Base-by-base conservation (phyloP, 108 stramenopile genomes). In the Fragilariopsis cylindrus region DNA sequence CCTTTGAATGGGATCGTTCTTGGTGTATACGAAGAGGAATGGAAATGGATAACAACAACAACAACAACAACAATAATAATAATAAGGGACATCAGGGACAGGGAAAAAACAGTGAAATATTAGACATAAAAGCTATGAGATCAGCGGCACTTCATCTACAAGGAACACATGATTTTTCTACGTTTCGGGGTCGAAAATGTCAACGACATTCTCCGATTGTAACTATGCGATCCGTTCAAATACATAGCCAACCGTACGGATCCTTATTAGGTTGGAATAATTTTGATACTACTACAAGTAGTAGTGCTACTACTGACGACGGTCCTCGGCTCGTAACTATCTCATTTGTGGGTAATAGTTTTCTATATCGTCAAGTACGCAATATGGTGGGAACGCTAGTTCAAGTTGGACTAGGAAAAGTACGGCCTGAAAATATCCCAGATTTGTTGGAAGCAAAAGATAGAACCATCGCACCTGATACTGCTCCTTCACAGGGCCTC, bases 401-500 rank as follows among this genome's bases (percentile, higher is more conserved):
- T 43, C 81, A 86, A 11, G 93, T 94, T 13, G 93, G 91, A 6
- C 43, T 42, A 15, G 87, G 88, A 7, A 78, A 71, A 55, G 12
- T 94, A 43, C 41, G 30, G 12, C 85, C 86, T 43, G 65, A 67
- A 5, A 79, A 86, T 62, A 81, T 89, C 3, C 72, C 72, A 65
- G 76, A 80, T 2, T 76, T 94, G 58, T 72, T 94, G 21, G 50
- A 52, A 15, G 43, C 42, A 44, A 45, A 45, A 63, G 43, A 9
- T 7, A 8, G 0, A 12, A n/a, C 43, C 30, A 13, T 13, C 9
- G 13, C 50, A 13, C 50, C 48, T 13, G 5, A 68, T n/a, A 92
- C 89, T 83, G 93, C 93, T 75, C 93, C 93, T 47, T 75, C 93
- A 1, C 85, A 92, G 60, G 93, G 93, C 40, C 72, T 94, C 11